Evolutionary conservation across 768 basidiomycete species (phyloP).

Genomic region (Suillus decipiens): DNA sequence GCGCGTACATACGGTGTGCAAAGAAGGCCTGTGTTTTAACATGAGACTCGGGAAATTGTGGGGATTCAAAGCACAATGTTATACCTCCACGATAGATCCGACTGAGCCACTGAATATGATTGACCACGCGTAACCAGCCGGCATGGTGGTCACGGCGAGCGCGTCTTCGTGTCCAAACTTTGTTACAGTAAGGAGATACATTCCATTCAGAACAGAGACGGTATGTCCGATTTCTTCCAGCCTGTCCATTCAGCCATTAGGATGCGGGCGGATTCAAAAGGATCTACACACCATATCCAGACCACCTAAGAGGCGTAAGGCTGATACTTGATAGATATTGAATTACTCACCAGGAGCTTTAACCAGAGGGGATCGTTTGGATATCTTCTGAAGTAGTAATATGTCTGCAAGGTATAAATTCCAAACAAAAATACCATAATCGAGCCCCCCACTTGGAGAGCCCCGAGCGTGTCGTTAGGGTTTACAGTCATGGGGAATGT

Average conservation of each 20-base stretch:
- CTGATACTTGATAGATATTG: conserved; percentile 8
- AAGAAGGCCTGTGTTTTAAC: conserved; percentile 21
- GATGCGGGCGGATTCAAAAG: background rate
- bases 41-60: background rate
- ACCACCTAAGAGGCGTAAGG: conserved; percentile 10
- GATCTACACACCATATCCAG: conserved; percentile 5
- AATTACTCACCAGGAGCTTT: conserved; percentile 21
- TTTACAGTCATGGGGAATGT: background rate
- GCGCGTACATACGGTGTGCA: conserved; percentile 23
- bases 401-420: conserved; percentile 26
- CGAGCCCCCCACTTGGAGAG: conserved; percentile 27
- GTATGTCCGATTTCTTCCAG: conserved; percentile 26
- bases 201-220: conserved; percentile 20
- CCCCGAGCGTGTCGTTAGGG: conserved; percentile 16
- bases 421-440: conserved; percentile 28
- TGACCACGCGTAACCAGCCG: conserved; percentile 18
- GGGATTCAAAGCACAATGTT: conserved; percentile 2
- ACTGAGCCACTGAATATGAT: conserved; percentile 29
- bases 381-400: conserved; percentile 23
- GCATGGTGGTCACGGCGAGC: conserved; percentile 16
- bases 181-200: conserved; percentile 27
- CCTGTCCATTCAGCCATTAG: background rate
- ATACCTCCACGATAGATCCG: conserved; percentile 23
- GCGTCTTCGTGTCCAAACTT: conserved; percentile 22
- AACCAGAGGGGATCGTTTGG: conserved; percentile 22